Percentiles rank a stretch among this genome's conserved stretches.
These are phyloP conservation scores for Medicago lupulina DNA, from an alignment of 306 rosid genomes.

Conservation along the genomic window DNA sequence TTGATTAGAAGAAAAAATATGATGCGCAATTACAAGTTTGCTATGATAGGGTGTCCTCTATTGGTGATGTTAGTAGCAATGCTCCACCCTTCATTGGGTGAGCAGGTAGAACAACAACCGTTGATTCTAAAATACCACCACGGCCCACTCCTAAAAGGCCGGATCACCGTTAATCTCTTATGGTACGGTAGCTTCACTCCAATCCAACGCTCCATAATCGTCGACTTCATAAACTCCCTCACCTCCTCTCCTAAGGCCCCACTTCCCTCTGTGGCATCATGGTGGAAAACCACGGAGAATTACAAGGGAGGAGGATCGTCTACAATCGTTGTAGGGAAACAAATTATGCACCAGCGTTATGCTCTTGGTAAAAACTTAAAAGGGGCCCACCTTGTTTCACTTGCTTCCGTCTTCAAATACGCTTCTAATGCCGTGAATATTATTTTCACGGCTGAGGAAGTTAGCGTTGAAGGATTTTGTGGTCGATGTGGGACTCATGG, in stretches of 20 bases:
- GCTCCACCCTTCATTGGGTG: slow-evolving; percentile 39
- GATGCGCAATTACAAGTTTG: no score
- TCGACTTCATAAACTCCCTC: slow-evolving; percentile 75
- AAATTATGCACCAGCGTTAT: slow-evolving; percentile 62
- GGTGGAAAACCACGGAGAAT: slow-evolving; percentile 88
- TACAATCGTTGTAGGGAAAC: slow-evolving; percentile 68
- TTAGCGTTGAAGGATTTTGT: slow-evolving; percentile 78
- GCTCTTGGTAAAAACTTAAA: slow-evolving; percentile 67
- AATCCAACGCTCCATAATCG: slow-evolving; percentile 74
- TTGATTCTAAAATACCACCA: slow-evolving; percentile 78
- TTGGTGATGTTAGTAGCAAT: no score
- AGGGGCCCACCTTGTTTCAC: no score
- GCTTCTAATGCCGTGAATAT: background rate
- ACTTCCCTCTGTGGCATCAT: slow-evolving; percentile 61
- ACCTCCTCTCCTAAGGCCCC: slow-evolving; percentile 20
- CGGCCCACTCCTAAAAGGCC: slow-evolving; percentile 83
- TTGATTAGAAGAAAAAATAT: no score
- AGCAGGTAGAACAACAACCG: slow-evolving; percentile 69
- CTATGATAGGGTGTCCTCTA: no score
- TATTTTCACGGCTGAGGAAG: slow-evolving; percentile 66
- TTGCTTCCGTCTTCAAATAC: slow-evolving; percentile 20
- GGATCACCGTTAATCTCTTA: slow-evolving; percentile 74
- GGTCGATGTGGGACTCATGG: slow-evolving; percentile 86
- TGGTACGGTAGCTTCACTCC: slow-evolving; percentile 89
- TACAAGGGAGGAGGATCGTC: slow-evolving; percentile 67